Conservation (phyloP, 768 basidiomycete genomes). For the Asterophora lycoperdoides region DNA sequence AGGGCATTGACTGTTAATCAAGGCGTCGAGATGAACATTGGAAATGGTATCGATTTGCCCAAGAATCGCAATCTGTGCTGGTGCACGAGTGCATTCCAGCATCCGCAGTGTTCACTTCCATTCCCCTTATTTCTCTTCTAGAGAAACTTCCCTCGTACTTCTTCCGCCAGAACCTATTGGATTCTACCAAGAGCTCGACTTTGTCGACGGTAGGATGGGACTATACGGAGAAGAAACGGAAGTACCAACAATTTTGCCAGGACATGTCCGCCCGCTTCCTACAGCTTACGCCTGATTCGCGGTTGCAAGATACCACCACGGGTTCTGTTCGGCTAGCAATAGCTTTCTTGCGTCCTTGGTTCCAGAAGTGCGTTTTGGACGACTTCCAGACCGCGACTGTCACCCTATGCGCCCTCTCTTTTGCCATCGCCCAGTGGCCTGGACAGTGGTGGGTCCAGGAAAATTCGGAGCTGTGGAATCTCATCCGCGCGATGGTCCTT, state of each 20-base stretch:
- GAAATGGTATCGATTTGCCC: constrained; percentile 73
- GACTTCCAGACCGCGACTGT: constrained; percentile 33
- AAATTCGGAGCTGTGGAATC: constrained; percentile 55
- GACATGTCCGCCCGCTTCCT: constrained; percentile 63
- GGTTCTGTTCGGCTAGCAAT: constrained; percentile 66
- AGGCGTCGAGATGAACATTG: constrained; percentile 44
- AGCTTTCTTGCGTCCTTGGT: constrained; percentile 66
- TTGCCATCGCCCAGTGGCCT: constrained; percentile 60
- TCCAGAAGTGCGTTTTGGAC: constrained; percentile 44
- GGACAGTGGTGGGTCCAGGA: constrained; percentile 65
- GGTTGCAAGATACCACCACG: constrained; percentile 61
- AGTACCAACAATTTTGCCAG: constrained; percentile 68
- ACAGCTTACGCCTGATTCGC: constrained; percentile 47
- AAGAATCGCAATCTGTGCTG: constrained; percentile 74
- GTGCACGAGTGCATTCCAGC: constrained; percentile 65
- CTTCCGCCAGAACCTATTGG: constrained; percentile 27
- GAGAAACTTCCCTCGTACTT: constrained; percentile 74
- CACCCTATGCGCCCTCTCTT: constrained; percentile 38
- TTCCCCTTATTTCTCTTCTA: constrained; percentile 62
- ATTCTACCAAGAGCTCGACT: constrained; percentile 26
- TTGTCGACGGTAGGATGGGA: constrained; percentile 46
- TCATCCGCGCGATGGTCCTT: constrained; percentile 54
- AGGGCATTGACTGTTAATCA: neutral
- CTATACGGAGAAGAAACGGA: constrained; percentile 52
- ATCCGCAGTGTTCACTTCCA: constrained; percentile 61